A percentile compares a stretch with the other conserved stretches of the same genome.
Evolutionary conservation across 2,329 filamentous ascomycete genomes (phyloP).

Genomic region (Trichoderma guizhouense): DNA sequence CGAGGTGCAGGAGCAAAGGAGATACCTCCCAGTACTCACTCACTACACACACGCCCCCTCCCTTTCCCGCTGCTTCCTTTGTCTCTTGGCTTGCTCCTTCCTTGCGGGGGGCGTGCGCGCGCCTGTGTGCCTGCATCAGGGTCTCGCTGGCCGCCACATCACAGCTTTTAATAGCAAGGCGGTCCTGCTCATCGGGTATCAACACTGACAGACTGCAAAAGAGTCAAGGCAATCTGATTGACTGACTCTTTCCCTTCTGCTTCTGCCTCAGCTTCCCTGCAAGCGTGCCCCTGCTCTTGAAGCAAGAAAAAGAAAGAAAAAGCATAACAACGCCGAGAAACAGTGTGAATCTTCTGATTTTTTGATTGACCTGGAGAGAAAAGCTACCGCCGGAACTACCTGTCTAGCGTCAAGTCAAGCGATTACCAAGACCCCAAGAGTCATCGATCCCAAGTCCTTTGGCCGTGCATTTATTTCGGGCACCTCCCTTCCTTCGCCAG

Average conservation of each 20-base stretch:
- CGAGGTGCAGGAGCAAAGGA: background rate
- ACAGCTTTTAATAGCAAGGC: conserved; percentile 17
- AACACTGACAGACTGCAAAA: conserved; percentile 12
- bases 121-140: conserved; percentile 21
- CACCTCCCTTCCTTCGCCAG: background rate
- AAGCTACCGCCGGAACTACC: background rate
- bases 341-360: background rate
- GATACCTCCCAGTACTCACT: background rate
- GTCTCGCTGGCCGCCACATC: conserved; percentile 21
- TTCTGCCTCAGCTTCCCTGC: background rate
- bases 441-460: background rate
- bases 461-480: background rate
- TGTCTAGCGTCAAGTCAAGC: background rate
- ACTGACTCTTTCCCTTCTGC: background rate
- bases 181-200: conserved; percentile 22
- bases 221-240: background rate
- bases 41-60: conserved; percentile 4
- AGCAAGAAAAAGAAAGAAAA: background rate
- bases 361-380: background rate
- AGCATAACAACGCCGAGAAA: background rate
- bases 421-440: background rate
- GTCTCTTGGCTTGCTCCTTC: conserved; percentile 9
- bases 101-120: conserved; percentile 19
- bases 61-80: conserved; percentile 11
- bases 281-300: background rate